These are phyloP conservation scores for Boletus edulis DNA, from an alignment of 768 basidiomycete genomes.

Conservation along the genomic window DNA sequence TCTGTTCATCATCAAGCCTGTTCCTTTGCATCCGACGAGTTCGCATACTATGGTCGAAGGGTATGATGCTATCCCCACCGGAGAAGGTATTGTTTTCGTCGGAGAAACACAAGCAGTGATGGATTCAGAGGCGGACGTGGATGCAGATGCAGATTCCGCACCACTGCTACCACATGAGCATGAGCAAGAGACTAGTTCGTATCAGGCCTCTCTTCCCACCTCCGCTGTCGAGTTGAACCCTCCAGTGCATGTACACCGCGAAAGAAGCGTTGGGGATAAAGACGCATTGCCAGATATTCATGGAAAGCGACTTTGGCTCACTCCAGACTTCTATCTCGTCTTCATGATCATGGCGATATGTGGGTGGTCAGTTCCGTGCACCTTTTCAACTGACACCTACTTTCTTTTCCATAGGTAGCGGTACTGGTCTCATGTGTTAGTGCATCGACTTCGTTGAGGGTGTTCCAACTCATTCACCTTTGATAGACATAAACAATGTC, in stretches of 20 bases:
- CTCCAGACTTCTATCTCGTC: constrained; percentile 64
- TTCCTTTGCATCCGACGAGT: constrained; percentile 52
- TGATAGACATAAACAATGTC: constrained; percentile 80
- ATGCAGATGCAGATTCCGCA: constrained; percentile 22
- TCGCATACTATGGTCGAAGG: constrained; percentile 2
- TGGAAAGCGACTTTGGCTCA: constrained; percentile 49
- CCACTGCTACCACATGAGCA: constrained; percentile 24
- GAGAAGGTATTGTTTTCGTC: constrained; percentile 22
- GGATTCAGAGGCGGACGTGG: constrained; percentile 10
- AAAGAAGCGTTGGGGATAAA: constrained; percentile 3
- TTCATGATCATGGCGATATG: constrained; percentile 53
- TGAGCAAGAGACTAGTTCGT: constrained; percentile 14
- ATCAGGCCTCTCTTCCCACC: constrained; percentile 17
- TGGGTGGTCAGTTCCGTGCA: constrained; percentile 32
- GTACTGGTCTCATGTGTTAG: constrained; percentile 76
- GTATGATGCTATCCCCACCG: constrained; percentile 18
- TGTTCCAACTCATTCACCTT: not conserved
- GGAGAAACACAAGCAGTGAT: constrained; percentile 15
- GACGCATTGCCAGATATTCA: constrained; percentile 48
- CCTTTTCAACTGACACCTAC: not conserved
- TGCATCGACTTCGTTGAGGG: not conserved
- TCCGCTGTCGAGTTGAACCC: constrained; percentile 26
- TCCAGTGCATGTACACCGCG: not conserved
- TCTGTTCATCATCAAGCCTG: constrained; percentile 64
- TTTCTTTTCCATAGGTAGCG: constrained; percentile 48